These are phyloP conservation scores for Zygoascus sp. DNA, from an alignment of 1,139 yeast species.

Conservation along the genomic window DNA sequence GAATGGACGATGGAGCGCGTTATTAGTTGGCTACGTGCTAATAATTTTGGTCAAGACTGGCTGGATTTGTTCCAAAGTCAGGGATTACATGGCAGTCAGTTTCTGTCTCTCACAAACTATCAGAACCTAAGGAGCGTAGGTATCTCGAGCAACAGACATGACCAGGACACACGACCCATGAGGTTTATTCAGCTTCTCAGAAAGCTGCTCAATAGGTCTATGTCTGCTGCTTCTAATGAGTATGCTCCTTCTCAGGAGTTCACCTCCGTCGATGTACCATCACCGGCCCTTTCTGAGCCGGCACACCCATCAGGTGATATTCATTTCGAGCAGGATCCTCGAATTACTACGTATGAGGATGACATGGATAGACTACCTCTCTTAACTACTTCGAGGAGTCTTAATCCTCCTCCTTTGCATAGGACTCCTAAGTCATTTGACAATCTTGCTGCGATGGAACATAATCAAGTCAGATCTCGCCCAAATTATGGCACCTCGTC, in stretches of 20 bases:
- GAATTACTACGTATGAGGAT: neutral
- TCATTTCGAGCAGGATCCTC: neutral
- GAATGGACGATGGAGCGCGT: constrained; percentile 73
- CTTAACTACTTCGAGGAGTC: neutral
- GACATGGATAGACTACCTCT: neutral
- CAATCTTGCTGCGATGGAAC: constrained; percentile 1
- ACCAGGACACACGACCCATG: constrained; percentile 47
- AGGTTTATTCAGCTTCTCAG: constrained; percentile 53
- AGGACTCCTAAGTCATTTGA: constrained; percentile 9
- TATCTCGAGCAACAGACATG: constrained; percentile 37
- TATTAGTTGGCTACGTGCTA: constrained; percentile 57
- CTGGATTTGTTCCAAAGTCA: constrained; percentile 54
- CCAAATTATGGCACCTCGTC: neutral
- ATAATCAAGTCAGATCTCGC: neutral
- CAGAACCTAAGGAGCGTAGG: constrained; percentile 46
- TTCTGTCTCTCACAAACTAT: constrained; percentile 64
- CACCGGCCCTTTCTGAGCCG: neutral
- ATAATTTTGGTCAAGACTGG: constrained; percentile 74
- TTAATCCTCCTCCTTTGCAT: neutral
- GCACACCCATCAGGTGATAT: neutral
- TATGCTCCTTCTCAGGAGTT: neutral
- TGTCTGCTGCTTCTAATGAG: constrained; percentile 14
- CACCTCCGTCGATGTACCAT: neutral
- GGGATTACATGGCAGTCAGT: constrained; percentile 58
- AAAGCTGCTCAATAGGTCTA: constrained; percentile 42